Conservation (phyloP, 805 yeast genomes). For the Zygosaccharomyces pseudorouxii region DNA sequence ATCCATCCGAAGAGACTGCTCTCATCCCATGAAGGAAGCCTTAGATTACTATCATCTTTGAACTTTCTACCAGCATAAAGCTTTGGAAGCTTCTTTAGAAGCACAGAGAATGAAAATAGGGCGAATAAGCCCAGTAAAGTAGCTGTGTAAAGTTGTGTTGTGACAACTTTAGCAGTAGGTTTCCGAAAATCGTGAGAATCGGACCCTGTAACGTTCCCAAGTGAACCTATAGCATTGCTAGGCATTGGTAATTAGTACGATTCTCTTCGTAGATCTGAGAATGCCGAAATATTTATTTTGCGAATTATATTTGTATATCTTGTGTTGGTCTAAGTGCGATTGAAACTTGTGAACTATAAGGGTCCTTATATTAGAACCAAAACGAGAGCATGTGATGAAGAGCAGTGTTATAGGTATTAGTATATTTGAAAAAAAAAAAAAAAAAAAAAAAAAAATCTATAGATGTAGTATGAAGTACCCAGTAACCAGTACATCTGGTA, state of each 20-base stretch:
- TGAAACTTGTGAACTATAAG: neutral
- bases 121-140: conserved; percentile 62
- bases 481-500: neutral
- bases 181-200: conserved; percentile 32
- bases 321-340: neutral
- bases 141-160: conserved; percentile 75
- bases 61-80: conserved; percentile 73
- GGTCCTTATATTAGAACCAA: neutral
- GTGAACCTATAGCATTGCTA: neutral
- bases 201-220: conserved; percentile 1
- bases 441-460: neutral
- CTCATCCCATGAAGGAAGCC: conserved; percentile 35
- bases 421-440: neutral
- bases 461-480: neutral
- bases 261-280: neutral
- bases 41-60: conserved; percentile 27
- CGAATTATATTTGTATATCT: neutral
- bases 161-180: conserved; percentile 53
- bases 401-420: neutral
- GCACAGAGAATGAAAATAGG: conserved; percentile 59
- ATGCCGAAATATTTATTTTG: neutral
- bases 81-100: conserved; percentile 71
- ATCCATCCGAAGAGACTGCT: conserved; percentile 77
- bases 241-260: neutral
- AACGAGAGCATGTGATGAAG: neutral